Percentiles rank a stretch among this genome's conserved stretches.
phyloP scores from a whole-genome alignment of 2,329 filamentous ascomycete species.

The Sclerotinia subarctica region DNA sequence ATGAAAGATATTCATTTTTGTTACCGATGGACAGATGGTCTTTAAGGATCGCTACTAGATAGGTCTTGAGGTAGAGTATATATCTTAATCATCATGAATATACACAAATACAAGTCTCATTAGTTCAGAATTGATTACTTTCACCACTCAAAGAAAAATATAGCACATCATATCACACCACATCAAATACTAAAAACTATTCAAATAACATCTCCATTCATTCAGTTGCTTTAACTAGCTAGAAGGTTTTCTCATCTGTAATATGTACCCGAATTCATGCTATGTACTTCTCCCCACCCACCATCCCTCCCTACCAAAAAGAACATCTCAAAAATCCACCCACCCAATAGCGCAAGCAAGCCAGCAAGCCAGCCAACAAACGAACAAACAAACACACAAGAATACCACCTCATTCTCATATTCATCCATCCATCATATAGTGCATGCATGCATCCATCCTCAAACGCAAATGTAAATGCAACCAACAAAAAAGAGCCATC shows the following conservation, averaged over 20 bases:
- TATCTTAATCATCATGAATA: too few species aligned
- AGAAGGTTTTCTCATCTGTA: not conserved
- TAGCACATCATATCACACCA: not conserved
- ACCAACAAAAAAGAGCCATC: not conserved
- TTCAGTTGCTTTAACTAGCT: not conserved
- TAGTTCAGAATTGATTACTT: too few species aligned
- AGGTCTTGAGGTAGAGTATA: too few species aligned
- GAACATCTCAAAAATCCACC: not conserved
- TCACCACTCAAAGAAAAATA: not conserved
- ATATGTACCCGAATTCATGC: not conserved
- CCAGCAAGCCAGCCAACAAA: not conserved
- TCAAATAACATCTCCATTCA: not conserved
- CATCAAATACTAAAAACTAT: not conserved
- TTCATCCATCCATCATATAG: not conserved
- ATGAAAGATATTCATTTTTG: too few species aligned
- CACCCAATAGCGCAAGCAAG: not conserved
- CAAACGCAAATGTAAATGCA: constrained; percentile 9
- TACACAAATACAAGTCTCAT: too few species aligned
- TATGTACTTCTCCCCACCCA: not conserved
- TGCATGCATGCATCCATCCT: not conserved
- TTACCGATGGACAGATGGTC: too few species aligned
- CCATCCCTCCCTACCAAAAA: too few species aligned
- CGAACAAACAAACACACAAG: not conserved
- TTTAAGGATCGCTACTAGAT: too few species aligned
- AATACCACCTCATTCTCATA: not conserved